These are phyloP conservation scores for Coniferiporia weirii DNA, from an alignment of 1,284 basidiomycete species.

Conservation along the genomic window DNA sequence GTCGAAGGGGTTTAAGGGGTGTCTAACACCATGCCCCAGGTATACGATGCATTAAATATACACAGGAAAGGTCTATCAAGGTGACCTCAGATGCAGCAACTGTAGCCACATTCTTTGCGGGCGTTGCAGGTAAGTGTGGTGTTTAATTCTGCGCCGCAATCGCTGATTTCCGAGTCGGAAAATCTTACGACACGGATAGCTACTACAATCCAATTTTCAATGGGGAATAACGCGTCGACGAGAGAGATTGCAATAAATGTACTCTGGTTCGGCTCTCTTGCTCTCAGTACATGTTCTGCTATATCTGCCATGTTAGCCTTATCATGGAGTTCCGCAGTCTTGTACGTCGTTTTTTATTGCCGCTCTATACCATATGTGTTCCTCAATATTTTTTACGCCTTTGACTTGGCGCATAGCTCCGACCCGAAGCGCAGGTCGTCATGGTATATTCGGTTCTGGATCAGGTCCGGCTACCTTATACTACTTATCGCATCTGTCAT, in stretches of 20 bases:
- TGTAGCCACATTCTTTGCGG: constrained; percentile 15
- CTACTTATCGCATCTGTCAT: constrained; percentile 15
- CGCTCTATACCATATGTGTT: background rate
- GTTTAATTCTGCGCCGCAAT: background rate
- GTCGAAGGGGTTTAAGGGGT: background rate
- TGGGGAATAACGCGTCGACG: background rate
- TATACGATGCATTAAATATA: constrained; percentile 13
- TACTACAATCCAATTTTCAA: constrained; percentile 12
- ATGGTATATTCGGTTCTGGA: constrained; percentile 18
- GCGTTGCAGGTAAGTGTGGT: constrained; percentile 6
- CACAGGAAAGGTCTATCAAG: constrained; percentile 11
- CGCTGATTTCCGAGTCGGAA: background rate
- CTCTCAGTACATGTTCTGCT: constrained; percentile 13
- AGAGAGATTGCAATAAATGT: constrained; percentile 8
- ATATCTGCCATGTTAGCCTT: constrained; percentile 14
- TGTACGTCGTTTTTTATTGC: background rate
- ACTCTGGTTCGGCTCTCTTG: constrained; percentile 13
- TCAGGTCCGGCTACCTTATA: constrained; percentile 11
- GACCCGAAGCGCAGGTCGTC: constrained; percentile 12
- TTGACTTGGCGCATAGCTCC: constrained; percentile 6
- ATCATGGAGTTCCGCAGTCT: constrained; percentile 15
- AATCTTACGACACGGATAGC: background rate
- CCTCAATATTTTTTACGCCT: background rate
- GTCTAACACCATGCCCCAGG: background rate
- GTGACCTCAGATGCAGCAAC: constrained; percentile 11